Percentiles rank a stretch among this genome's conserved stretches.
These are phyloP conservation scores for Magnolia changhungtana DNA, from an alignment of 164 flowering plant genomes.

Conservation along the genomic window DNA sequence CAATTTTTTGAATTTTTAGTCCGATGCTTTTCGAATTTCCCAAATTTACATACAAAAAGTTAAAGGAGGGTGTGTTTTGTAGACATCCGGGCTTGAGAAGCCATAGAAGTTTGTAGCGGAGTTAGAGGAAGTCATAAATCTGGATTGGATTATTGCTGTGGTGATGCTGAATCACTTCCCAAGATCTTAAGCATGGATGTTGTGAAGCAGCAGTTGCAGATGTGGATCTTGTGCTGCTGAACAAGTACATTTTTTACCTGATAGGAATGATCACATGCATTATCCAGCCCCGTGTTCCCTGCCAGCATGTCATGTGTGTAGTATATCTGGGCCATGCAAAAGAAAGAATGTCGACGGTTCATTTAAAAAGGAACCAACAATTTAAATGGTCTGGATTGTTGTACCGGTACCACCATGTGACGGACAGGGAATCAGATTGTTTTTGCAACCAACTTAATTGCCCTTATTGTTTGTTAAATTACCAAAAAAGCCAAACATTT, in stretches of 20 bases:
- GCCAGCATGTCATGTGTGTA: no score
- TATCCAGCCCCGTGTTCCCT: no score
- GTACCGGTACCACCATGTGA: no score
- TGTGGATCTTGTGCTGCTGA: conserved; percentile 15
- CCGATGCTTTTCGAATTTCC: not conserved
- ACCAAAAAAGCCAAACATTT: no score
- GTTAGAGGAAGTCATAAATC: conserved; percentile 10
- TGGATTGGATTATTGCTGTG: conserved; percentile 7
- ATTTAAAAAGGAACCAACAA: no score
- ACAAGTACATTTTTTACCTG: conserved; percentile 8
- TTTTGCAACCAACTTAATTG: no score
- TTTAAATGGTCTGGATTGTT: no score
- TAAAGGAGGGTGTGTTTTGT: not conserved
- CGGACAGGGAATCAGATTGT: no score
- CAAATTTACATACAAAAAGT: not conserved
- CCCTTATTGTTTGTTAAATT: no score
- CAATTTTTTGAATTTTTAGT: no score
- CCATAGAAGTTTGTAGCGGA: conserved; percentile 13
- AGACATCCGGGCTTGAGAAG: conserved; percentile 13
- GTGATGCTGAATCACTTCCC: conserved; percentile 14
- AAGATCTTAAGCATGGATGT: conserved; percentile 11
- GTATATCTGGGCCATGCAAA: no score
- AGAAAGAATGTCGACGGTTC: no score
- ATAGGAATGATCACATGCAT: not conserved
- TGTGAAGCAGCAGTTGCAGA: conserved; percentile 15